Percentiles rank a stretch among this genome's conserved stretches.
Conservation (phyloP, 306 rosid species). For the Elaeagnus macrophylla region DNA sequence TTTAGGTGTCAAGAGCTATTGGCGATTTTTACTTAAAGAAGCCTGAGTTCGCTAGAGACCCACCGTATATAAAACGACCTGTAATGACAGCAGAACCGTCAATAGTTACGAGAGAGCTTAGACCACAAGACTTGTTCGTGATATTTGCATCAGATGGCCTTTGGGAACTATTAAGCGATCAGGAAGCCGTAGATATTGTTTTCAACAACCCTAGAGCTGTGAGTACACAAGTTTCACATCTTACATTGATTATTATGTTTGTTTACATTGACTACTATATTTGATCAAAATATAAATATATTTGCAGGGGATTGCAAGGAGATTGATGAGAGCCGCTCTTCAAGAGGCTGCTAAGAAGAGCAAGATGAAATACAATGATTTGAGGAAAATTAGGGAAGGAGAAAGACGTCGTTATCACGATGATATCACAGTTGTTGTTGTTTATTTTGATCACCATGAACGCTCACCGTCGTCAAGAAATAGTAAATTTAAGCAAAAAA, state of each 20-base stretch:
- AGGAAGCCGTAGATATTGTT: constrained; percentile 78
- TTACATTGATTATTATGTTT: not conserved
- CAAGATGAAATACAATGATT: constrained; percentile 80
- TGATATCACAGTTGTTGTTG: constrained; percentile 78
- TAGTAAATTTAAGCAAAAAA: constrained; percentile 30
- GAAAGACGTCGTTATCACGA: constrained; percentile 83
- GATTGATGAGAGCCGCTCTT: constrained; percentile 78
- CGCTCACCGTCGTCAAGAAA: constrained; percentile 21
- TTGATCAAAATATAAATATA: no score
- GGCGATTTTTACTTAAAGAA: constrained; percentile 85
- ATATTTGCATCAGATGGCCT: constrained; percentile 98
- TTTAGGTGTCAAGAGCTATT: constrained; percentile 90
- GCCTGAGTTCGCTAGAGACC: constrained; percentile 74
- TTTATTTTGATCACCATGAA: constrained; percentile 64
- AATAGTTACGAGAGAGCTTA: constrained; percentile 50
- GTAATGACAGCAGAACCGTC: constrained; percentile 97
- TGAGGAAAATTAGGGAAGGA: constrained; percentile 77
- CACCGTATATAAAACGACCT: constrained; percentile 62
- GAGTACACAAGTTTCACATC: constrained; percentile 29
- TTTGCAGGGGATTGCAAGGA: constrained; percentile 88
- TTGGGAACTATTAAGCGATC: constrained; percentile 93
- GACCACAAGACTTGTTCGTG: constrained; percentile 69
- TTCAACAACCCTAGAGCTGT: constrained; percentile 82
- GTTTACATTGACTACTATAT: not conserved
- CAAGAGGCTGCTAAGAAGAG: constrained; percentile 82